Conservation (phyloP, 176 grass and related monocot genomes). For the Lolium multiflorum region DNA sequence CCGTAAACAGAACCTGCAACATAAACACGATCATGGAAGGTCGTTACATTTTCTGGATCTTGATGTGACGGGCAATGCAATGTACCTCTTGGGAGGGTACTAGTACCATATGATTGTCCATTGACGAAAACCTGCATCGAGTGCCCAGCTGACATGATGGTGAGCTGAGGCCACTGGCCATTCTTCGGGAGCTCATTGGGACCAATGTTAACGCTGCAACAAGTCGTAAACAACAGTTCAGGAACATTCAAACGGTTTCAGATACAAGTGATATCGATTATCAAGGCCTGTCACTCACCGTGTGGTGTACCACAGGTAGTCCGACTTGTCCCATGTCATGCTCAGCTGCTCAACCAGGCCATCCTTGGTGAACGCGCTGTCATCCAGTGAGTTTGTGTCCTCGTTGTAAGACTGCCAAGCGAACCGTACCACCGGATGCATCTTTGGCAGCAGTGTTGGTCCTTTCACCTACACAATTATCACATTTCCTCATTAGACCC, state of each 20-base stretch:
- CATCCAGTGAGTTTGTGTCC: constrained; percentile 60
- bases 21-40: background rate
- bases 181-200: constrained; percentile 64
- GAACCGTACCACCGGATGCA: constrained; percentile 59
- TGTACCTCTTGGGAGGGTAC: background rate
- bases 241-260: background rate
- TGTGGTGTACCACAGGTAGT: constrained; percentile 97
- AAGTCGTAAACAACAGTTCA: constrained; percentile 9
- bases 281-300: constrained; percentile 58
- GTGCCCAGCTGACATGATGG: constrained; percentile 71
- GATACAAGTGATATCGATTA: background rate
- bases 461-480: constrained; percentile 60
- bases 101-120: constrained; percentile 58
- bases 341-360: constrained; percentile 84
- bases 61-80: background rate
- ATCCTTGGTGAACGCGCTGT: constrained; percentile 68
- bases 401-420: constrained; percentile 86
- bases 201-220: constrained; percentile 67
- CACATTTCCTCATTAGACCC: constrained; percentile 29
- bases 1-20: constrained; percentile 65
- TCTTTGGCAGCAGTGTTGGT: constrained; percentile 64
- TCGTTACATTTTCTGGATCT: background rate
- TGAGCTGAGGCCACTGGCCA: constrained; percentile 68
- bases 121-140: constrained; percentile 87
- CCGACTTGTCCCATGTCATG: constrained; percentile 91